Conservation (phyloP, 176 grass and related monocot species). For the Bromus sterilis region DNA sequence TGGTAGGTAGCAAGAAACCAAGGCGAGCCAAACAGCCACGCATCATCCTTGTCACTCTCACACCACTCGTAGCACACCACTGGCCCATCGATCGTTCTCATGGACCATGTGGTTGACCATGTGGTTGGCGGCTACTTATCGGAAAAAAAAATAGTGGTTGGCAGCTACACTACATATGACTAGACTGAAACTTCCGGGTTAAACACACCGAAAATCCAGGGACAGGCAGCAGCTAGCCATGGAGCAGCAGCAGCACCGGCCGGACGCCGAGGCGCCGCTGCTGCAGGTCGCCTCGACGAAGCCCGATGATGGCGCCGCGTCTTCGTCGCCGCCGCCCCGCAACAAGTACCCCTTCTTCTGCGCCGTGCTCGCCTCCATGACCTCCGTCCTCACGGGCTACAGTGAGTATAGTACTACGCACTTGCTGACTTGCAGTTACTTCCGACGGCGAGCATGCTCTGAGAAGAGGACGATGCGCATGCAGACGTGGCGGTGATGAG, state of each 20-base stretch:
- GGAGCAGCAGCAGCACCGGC: neutral
- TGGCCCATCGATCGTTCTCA: neutral
- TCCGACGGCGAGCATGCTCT: neutral
- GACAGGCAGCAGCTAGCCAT: neutral
- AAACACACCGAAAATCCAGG: neutral
- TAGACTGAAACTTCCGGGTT: neutral
- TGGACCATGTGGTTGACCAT: too few relatives aligned
- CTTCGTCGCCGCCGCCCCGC: neutral
- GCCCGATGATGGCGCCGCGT: neutral
- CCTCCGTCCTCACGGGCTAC: conserved; percentile 67
- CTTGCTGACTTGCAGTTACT: neutral
- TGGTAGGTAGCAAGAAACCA: neutral
- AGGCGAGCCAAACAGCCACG: neutral
- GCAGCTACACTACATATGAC: neutral
- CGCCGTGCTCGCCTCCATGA: conserved; percentile 74
- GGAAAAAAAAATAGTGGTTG: too few relatives aligned
- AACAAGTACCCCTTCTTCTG: conserved; percentile 71
- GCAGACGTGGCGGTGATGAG: conserved; percentile 68
- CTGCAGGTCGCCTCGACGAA: conserved; percentile 15
- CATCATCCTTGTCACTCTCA: neutral
- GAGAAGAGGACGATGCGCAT: neutral
- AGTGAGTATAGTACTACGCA: conserved; percentile 27
- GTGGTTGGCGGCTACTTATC: too few relatives aligned
- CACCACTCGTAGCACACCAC: too few relatives aligned
- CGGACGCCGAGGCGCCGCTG: conserved; percentile 20